Percentiles rank a stretch among this genome's conserved stretches.
Conservation (phyloP, 2,329 filamentous ascomycete species). For the Ophiostoma sp. region DNA sequence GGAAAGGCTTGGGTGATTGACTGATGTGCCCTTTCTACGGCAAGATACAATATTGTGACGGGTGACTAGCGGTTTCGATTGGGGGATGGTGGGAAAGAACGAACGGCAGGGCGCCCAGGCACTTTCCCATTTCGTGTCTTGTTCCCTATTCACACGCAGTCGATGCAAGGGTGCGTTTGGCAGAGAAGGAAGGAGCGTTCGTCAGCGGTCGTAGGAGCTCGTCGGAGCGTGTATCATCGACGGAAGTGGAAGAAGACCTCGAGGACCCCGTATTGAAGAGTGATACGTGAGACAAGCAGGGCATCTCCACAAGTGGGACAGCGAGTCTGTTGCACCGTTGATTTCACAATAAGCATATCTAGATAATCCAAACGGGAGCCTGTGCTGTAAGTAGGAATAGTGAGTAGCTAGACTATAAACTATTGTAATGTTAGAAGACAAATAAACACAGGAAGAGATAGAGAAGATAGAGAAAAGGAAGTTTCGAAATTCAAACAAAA, state of each 20-base stretch:
- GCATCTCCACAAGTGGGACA: not conserved
- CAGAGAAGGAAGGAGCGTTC: slow-evolving; percentile 12
- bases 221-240: slow-evolving; percentile 12
- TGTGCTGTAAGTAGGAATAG: no score
- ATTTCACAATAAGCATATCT: no score
- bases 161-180: not conserved
- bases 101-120: not conserved
- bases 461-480: no score
- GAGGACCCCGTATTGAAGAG: not conserved
- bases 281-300: not conserved
- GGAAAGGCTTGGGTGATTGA: no score
- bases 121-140: not conserved
- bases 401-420: no score
- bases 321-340: not conserved
- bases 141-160: no score
- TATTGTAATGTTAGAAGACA: no score
- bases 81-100: not conserved
- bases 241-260: not conserved
- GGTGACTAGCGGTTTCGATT: not conserved
- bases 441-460: no score
- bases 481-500: no score
- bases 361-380: no score
- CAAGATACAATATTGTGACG: not conserved
- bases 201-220: slow-evolving; percentile 11
- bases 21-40: slow-evolving; percentile 1